Conservation (phyloP, 23 red algal species). For the Pyropia haitanensis region DNA sequence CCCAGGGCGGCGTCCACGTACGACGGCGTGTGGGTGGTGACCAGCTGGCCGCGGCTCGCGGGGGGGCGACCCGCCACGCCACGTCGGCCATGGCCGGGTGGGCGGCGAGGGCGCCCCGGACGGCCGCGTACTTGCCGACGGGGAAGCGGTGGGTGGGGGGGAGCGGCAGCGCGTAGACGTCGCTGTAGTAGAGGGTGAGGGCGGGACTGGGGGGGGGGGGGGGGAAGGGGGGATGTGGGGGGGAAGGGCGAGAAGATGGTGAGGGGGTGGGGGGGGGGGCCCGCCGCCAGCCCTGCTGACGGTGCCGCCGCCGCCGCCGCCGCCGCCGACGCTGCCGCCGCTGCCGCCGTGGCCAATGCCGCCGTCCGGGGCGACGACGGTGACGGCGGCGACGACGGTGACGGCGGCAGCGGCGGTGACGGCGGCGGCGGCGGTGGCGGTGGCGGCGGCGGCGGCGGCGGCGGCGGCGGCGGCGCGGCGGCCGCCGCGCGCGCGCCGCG, state of each 20-base stretch:
- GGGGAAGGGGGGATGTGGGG: neutral
- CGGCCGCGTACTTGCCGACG: slow-evolving; percentile 36
- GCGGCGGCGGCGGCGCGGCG: neutral
- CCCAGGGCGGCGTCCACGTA: slow-evolving; percentile 22
- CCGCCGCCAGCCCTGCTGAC: neutral
- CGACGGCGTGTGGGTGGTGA: slow-evolving; percentile 4
- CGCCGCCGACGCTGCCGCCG: too few species aligned
- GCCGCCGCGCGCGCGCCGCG: neutral
- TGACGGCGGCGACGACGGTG: neutral
- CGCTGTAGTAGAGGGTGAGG: slow-evolving; percentile 37
- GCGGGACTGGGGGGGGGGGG: neutral
- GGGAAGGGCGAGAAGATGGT: neutral
- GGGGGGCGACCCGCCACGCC: slow-evolving; percentile 24
- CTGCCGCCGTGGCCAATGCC: too few species aligned
- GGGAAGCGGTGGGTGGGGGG: slow-evolving; percentile 60
- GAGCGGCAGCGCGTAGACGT: slow-evolving; percentile 27
- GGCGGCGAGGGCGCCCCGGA: slow-evolving; percentile 22
- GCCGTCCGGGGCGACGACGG: neutral
- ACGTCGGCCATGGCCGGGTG: slow-evolving; percentile 1
- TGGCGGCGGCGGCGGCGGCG: neutral
- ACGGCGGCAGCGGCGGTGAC: neutral
- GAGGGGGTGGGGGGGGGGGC: neutral
- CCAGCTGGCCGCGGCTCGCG: slow-evolving; percentile 29
- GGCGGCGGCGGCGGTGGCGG: neutral
- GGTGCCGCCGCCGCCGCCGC: neutral